Evolutionary conservation across 2,329 filamentous ascomycete species (phyloP).

Genomic region (Zarea fungicola): DNA sequence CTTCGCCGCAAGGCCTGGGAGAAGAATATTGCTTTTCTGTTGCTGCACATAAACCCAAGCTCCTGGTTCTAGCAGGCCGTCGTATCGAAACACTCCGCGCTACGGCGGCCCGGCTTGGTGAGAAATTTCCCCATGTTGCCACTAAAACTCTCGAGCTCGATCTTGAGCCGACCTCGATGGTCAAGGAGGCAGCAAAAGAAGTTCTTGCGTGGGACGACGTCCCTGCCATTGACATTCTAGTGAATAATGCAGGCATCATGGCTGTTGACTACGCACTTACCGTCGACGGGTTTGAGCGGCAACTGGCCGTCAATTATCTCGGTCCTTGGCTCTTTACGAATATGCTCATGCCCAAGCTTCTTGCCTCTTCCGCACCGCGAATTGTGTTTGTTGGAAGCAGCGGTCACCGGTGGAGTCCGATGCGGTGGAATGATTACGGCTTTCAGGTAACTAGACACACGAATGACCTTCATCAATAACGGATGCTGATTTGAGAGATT

Average conservation of each 20-base stretch:
- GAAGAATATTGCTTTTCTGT: constrained; percentile 26
- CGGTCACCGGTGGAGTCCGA: no score
- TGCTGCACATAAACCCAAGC: constrained; percentile 28
- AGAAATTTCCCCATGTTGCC: no score
- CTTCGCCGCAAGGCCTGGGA: constrained; percentile 29
- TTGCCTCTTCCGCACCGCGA: no score
- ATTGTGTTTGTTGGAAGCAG: no score
- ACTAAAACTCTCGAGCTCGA: constrained; percentile 33
- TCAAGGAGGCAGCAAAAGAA: constrained; percentile 33
- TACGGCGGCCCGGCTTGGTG: constrained; percentile 24
- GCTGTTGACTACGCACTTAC: constrained; percentile 25
- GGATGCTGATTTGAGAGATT: no score
- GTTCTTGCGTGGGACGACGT: constrained; percentile 30
- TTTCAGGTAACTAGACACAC: no score
- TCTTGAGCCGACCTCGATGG: constrained; percentile 32
- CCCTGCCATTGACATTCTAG: constrained; percentile 32
- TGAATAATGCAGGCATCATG: constrained; percentile 42
- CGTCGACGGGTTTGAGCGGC: constrained; percentile 34
- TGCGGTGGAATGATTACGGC: no score
- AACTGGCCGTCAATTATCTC: constrained; percentile 33
- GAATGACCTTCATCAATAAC: no score
- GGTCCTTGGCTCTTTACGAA: constrained; percentile 37
- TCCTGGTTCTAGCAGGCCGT: constrained; percentile 37
- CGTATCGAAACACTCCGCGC: no score
- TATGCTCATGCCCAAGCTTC: no score